Percentiles rank a stretch among this genome's conserved stretches.
Conservation (phyloP, 345 rosid genomes). For the Salix purpurea region DNA sequence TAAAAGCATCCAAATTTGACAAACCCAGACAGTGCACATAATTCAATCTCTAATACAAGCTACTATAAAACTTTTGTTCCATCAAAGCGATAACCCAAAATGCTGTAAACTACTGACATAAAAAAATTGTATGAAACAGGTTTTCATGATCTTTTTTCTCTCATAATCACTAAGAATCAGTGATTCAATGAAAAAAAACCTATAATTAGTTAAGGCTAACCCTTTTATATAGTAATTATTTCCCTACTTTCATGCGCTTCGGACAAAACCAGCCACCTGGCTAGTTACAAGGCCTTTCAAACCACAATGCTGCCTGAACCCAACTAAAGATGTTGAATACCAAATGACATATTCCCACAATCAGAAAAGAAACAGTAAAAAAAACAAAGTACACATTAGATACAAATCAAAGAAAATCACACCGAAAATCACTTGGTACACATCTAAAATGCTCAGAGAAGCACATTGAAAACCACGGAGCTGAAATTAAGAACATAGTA, state of each 20-base stretch:
- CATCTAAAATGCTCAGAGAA: slow-evolving; percentile 19
- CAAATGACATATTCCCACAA: not conserved
- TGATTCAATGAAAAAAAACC: not conserved
- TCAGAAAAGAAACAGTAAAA: not conserved
- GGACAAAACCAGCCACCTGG: not conserved
- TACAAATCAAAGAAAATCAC: not conserved
- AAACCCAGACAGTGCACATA: not conserved
- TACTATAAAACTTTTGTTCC: not conserved
- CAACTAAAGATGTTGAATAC: not conserved
- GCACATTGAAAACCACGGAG: slow-evolving; percentile 4
- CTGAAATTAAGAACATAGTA: not conserved
- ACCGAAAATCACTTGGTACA: not conserved
- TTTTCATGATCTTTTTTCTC: not conserved
- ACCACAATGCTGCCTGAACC: not conserved
- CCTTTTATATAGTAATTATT: not conserved
- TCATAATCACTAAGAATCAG: not conserved
- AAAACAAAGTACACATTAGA: not conserved
- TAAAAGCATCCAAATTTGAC: not conserved
- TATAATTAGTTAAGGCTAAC: not conserved
- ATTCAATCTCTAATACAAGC: not conserved
- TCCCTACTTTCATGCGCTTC: not conserved
- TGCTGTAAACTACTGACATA: not conserved
- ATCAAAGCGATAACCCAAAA: not conserved
- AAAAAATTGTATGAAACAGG: not conserved
- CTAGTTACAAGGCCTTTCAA: not conserved